Conservation (phyloP, 1,139 yeast species). For the Tardiomyces digboiensis region DNA sequence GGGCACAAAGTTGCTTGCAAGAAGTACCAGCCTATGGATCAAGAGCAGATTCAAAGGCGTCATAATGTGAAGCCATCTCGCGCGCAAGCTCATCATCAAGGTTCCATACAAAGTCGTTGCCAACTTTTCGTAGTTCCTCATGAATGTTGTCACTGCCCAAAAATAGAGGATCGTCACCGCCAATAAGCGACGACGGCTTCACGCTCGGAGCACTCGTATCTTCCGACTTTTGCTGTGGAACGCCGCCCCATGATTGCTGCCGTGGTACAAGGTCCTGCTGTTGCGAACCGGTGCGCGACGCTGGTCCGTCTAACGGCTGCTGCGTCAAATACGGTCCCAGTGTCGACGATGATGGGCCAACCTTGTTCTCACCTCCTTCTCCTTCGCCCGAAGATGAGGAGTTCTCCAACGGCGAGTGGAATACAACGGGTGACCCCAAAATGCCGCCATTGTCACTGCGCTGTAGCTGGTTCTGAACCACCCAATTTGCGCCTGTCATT, state of each 20-base stretch:
- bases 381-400: neutral
- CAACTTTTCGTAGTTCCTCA: neutral
- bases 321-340: neutral
- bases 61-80: neutral
- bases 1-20: too few species aligned
- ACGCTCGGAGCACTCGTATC: neutral
- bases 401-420: neutral
- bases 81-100: neutral
- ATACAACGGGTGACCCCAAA: neutral
- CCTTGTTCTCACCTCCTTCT: neutral
- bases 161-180: neutral
- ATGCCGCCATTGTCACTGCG: neutral
- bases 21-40: too few species aligned
- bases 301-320: neutral
- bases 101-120: neutral
- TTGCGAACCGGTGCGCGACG: neutral
- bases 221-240: neutral
- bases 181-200: neutral
- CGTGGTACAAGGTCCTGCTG: neutral
- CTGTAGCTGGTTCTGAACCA: neutral
- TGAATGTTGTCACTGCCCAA: neutral
- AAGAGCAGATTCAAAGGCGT: neutral
- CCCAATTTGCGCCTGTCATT: neutral
- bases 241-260: neutral
- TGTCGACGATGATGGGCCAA: neutral